Conservation (phyloP, 2,329 filamentous ascomycete species). For the Anisogramma anomala region DNA sequence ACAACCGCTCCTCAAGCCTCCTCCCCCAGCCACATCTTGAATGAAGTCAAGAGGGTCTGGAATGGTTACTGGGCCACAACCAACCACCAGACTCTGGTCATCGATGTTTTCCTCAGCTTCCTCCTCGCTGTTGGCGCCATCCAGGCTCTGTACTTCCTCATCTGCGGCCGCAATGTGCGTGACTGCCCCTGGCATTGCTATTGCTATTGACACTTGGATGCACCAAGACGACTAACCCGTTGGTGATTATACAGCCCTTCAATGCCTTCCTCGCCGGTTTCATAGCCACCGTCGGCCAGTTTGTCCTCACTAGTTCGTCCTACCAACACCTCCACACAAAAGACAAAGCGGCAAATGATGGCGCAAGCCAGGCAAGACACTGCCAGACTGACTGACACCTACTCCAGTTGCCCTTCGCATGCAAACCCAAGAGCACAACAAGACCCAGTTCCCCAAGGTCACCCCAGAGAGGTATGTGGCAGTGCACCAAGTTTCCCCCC, state of each 20-base stretch:
- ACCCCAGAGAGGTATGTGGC: constrained; percentile 63
- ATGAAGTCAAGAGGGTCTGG: constrained; percentile 38
- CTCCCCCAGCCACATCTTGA: too few relatives aligned
- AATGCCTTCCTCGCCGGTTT: constrained; percentile 97
- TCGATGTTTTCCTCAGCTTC: constrained; percentile 86
- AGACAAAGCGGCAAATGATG: too few relatives aligned
- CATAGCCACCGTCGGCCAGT: constrained; percentile 87
- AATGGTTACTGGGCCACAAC: constrained; percentile 74
- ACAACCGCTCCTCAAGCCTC: too few relatives aligned
- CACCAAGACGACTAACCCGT: constrained; percentile 16
- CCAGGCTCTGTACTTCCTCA: constrained; percentile 85
- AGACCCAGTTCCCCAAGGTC: constrained; percentile 61
- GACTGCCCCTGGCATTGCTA: background rate
- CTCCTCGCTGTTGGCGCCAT: constrained; percentile 74
- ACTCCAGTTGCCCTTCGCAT: constrained; percentile 66
- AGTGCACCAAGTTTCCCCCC: too few relatives aligned
- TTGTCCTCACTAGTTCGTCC: constrained; percentile 75
- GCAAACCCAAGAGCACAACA: constrained; percentile 78
- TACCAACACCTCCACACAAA: too few relatives aligned
- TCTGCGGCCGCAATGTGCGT: constrained; percentile 83
- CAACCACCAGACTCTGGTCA: constrained; percentile 79
- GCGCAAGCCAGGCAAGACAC: too few relatives aligned
- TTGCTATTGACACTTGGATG: too few relatives aligned
- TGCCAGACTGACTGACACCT: background rate
- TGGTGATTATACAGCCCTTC: constrained; percentile 59